Evolutionary conservation across 345 rosid genomes (phyloP), one percentile per base, ranked within the genome.

Genomic region (Lenwebbia sp.): DNA sequence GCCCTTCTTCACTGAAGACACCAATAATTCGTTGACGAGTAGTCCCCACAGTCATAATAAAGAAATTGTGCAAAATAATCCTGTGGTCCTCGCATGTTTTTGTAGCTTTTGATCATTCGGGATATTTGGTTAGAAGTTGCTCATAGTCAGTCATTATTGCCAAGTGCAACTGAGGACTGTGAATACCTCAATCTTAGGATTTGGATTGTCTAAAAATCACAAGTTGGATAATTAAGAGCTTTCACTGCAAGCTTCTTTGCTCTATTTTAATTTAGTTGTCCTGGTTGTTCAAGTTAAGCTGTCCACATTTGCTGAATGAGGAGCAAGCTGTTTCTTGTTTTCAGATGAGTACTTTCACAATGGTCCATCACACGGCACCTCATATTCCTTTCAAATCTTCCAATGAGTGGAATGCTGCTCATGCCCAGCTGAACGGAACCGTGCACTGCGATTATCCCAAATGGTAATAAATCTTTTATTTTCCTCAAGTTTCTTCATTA

Each of bases 301-400:
- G 0, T 65, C 41, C 1, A 1, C 44, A 58, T n/a, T 58, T 65
- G 76, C 76, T 65, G 44, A 65, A 8, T 65, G 76, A 33, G 76
- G 76, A 60, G 74, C 23, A 3, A 65, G 15, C 76, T 65, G 41
- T 86, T 85, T 49, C 65, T 23, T 54, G 47, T 86, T 87, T 91
- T 50, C 76, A 97, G 99, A 97, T 96, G 98, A 97, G 99, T 88
- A 97, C 98, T 65, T 97, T 95, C 92, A 97, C 99, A 50, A 96
- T 95, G 98, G 98, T 97, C 85, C 98, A 96, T 92, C 99, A 95
- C 89, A 95, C 99, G 2, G 98, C 99, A 84, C 98, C 99, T 40
- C 98, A 94, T 65, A 96, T 97, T 86, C 96, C 99, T 82, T 96
- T 96, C 92, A 97, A 95, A 90, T 85, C 92, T 84, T 88, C 92